Evolutionary conservation across 495 filamentous ascomycete species (phyloP).

Genomic region (Neurospora tetrasperma): DNA sequence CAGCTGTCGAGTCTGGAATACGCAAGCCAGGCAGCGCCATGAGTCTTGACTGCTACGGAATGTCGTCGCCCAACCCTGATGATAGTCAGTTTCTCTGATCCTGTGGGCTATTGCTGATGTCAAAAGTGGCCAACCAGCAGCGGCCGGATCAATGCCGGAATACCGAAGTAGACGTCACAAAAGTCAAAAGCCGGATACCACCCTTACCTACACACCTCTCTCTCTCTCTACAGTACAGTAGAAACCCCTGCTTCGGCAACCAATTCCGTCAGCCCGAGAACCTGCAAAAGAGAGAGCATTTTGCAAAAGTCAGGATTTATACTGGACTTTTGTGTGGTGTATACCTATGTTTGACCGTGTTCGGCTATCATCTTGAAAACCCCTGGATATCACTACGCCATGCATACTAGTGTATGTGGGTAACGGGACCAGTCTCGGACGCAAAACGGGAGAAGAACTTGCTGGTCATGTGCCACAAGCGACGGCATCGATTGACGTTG

Average conservation of each 20-base stretch:
- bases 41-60: neutral
- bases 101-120: neutral
- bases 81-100: neutral
- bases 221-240: neutral
- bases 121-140: neutral
- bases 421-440: neutral
- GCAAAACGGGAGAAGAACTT: neutral
- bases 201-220: neutral
- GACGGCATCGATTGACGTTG: neutral
- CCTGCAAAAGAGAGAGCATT: too few species aligned
- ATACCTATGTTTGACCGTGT: neutral
- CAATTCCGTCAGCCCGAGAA: too few species aligned
- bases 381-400: neutral
- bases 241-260: too few species aligned
- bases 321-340: too few species aligned
- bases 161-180: neutral
- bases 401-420: neutral
- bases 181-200: neutral
- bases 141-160: neutral
- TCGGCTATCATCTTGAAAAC: neutral
- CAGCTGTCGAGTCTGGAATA: neutral
- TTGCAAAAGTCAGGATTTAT: too few species aligned
- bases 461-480: slow-evolving; percentile 2
- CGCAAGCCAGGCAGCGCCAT: neutral
- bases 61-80: neutral